Conservation (phyloP, 208 protist genomes). For the Trypanosoma scelopori region DNA sequence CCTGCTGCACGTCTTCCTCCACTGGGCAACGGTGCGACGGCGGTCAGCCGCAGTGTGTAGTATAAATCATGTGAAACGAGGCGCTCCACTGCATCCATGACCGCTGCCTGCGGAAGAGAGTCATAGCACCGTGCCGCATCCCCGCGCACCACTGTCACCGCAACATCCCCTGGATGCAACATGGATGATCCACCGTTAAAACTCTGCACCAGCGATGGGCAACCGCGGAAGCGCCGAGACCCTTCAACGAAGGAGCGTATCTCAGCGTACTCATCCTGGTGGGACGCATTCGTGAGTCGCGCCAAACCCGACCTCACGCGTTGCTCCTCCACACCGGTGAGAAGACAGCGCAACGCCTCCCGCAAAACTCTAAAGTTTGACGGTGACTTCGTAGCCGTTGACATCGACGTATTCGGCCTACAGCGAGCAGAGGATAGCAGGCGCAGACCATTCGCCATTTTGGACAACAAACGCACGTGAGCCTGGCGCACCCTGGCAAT, state of each 20-base stretch:
- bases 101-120: constrained; percentile 54
- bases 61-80: constrained; percentile 57
- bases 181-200: constrained; percentile 13
- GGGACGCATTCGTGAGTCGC: constrained; percentile 40
- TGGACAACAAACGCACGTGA: constrained; percentile 7
- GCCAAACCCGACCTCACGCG: constrained; percentile 29
- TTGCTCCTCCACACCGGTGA: constrained; percentile 43
- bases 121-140: constrained; percentile 76
- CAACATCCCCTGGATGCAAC: background rate
- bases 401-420: background rate
- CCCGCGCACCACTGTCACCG: constrained; percentile 40
- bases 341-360: constrained; percentile 52
- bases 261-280: constrained; percentile 66
- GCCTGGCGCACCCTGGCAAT: constrained; percentile 50
- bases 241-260: constrained; percentile 56
- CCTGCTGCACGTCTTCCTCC: background rate
- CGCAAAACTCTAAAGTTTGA: constrained; percentile 32
- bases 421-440: too few relatives aligned
- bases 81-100: constrained; percentile 32
- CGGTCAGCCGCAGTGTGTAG: constrained; percentile 35
- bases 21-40: constrained; percentile 14
- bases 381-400: constrained; percentile 1
- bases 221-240: constrained; percentile 11
- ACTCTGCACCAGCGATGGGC: background rate
- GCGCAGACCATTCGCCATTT: constrained; percentile 12